Conservation (phyloP, 2,329 filamentous ascomycete genomes). For the Cytospora paraplurivora region DNA sequence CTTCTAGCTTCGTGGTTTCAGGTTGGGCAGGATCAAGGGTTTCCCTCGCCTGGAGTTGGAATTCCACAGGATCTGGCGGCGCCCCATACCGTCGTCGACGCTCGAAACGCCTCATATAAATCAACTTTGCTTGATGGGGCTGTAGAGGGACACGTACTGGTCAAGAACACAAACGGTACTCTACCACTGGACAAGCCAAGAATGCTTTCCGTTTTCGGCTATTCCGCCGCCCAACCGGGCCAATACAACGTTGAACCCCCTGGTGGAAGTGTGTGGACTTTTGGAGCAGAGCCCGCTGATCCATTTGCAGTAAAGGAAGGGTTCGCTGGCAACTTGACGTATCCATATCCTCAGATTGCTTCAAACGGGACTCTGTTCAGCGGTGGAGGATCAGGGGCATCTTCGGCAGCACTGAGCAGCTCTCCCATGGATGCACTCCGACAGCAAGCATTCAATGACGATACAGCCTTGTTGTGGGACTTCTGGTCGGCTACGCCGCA, state of each 20-base stretch:
- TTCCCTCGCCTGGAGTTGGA: constrained; percentile 51
- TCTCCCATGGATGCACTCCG: constrained; percentile 59
- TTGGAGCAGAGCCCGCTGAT: constrained; percentile 44
- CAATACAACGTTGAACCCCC: constrained; percentile 41
- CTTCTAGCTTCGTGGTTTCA: constrained; percentile 59
- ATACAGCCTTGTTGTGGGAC: constrained; percentile 62
- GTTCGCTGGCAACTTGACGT: constrained; percentile 34
- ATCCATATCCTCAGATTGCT: constrained; percentile 35
- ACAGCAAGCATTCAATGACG: constrained; percentile 55
- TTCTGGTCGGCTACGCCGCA: constrained; percentile 50
- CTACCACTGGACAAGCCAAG: constrained; percentile 56
- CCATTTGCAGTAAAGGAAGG: constrained; percentile 36
- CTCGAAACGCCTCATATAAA: constrained; percentile 49
- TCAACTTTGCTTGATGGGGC: constrained; percentile 55
- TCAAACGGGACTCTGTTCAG: constrained; percentile 48
- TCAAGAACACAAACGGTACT: constrained; percentile 60
- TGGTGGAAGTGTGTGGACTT: constrained; percentile 42
- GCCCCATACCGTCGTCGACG: constrained; percentile 57
- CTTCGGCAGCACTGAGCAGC: constrained; percentile 45
- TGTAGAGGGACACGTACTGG: constrained; percentile 63
- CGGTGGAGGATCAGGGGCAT: constrained; percentile 49
- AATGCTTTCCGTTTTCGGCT: constrained; percentile 62
- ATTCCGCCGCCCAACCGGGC: constrained; percentile 55
- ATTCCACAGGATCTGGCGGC: constrained; percentile 52
- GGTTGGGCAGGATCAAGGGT: constrained; percentile 52